A percentile compares a stretch with the other conserved stretches of the same genome.
Conservation (phyloP, 129 eudicot genomes). For the Daucus carota region DNA sequence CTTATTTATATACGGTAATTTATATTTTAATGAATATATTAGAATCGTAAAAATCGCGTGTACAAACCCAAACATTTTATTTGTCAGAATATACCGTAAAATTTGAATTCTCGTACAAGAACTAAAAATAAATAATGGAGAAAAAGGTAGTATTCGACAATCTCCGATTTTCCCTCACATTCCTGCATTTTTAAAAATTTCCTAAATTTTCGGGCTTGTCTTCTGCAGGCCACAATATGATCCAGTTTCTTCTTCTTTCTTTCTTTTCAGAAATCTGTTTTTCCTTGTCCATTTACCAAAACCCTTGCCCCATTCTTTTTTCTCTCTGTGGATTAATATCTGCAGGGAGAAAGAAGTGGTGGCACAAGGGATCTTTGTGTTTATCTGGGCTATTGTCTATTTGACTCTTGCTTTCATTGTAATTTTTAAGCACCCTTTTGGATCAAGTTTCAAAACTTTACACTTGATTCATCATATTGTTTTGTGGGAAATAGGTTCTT, state of each 20-base stretch:
- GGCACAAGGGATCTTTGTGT: neutral
- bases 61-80: too few relatives aligned
- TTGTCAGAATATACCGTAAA: too few relatives aligned
- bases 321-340: neutral
- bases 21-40: too few relatives aligned
- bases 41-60: too few relatives aligned
- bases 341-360: neutral
- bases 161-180: neutral
- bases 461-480: neutral
- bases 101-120: too few relatives aligned
- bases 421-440: constrained; percentile 1
- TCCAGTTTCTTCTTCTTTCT: neutral
- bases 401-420: neutral
- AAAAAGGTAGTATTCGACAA: neutral
- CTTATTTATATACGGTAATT: too few relatives aligned
- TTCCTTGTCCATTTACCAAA: neutral
- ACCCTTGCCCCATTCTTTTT: neutral
- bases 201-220: neutral
- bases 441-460: neutral
- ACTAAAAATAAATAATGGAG: too few relatives aligned
- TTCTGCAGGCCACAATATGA: neutral
- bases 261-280: neutral
- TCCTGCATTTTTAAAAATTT: neutral
- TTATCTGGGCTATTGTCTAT: neutral
- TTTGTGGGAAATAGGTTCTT: neutral